Conservation (phyloP, 2,329 filamentous ascomycete species). For the Ophiobolus disseminans region DNA sequence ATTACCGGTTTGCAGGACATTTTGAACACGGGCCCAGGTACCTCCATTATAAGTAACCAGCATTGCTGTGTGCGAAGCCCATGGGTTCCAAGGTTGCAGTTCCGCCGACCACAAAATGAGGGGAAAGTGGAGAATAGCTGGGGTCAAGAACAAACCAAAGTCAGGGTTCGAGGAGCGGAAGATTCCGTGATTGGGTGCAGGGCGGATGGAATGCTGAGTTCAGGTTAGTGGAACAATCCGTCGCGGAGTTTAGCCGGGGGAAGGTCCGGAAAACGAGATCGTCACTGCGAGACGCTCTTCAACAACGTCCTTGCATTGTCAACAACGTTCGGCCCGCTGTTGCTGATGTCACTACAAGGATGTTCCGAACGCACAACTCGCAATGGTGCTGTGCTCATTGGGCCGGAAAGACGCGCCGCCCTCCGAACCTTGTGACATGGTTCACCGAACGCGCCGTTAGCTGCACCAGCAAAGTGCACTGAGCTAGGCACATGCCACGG, state of each 20-base stretch:
- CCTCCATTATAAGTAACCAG: conserved; percentile 13
- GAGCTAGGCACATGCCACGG: too few species aligned
- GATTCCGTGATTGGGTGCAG: conserved; percentile 14
- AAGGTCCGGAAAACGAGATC: not conserved
- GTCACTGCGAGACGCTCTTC: conserved; percentile 1
- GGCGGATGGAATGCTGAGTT: conserved; percentile 4
- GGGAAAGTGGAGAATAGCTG: conserved; percentile 24
- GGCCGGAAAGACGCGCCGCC: too few species aligned
- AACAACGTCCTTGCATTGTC: not conserved
- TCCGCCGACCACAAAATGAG: conserved; percentile 12
- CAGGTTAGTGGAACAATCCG: not conserved
- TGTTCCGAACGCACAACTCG: too few species aligned
- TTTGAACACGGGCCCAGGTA: conserved; percentile 5
- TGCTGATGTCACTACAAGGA: not conserved
- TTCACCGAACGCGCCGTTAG: too few species aligned
- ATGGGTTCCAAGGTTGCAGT: conserved; percentile 5
- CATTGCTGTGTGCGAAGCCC: conserved; percentile 3
- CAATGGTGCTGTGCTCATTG: too few species aligned
- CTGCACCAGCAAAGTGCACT: too few species aligned
- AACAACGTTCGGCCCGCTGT: not conserved
- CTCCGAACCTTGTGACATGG: too few species aligned
- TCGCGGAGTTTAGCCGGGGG: conserved; percentile 7
- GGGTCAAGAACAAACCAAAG: conserved; percentile 11
- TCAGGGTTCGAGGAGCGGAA: conserved; percentile 10
- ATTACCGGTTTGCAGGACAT: conserved; percentile 1